Base-by-base conservation (phyloP, 1,284 basidiomycete genomes). In the Singerocomus inundabilis region DNA sequence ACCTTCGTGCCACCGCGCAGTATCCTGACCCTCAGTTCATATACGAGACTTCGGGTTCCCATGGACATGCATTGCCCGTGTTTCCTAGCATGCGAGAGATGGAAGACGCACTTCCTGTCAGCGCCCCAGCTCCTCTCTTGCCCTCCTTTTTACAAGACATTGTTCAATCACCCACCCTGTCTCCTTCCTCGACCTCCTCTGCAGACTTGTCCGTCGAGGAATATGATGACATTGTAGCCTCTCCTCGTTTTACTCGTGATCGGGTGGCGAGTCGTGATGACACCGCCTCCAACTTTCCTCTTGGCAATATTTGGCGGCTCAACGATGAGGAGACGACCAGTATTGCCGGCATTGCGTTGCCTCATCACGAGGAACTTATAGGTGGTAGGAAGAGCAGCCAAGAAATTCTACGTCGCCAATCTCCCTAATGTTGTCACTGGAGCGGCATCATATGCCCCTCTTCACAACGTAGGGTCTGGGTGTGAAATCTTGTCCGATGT, bases 71-170 rank as follows among this genome's bases (percentile, higher is more conserved):
- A 8, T 46, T 54, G 3, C 45, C 59, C 25, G 42, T 52, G 29
- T 70, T 69, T 46, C 66, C 61, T 28, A 51, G 49, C 11, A 57
- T 69, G 58, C 57, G 53, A 50, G 59, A 54, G 16, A 28, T 61
- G 30, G 53, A 46, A n/a, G 49, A 49, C 13, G 39, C 46, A 28
- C 54, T 68, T 16, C 53, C 54, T 28, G 18, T 34, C 26, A 44
- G 40, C 15, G 51, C 55, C 10, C 73, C 77, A 5, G 76, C 73
- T 4, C 66, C 79, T 15, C 72, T 88, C 33, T 72, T 89, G 12
- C 86, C 86, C 2, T 80, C 85, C 5, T 88, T 87, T 72, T 66
- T 89, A 51, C 82, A 85, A 60, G 82, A 88, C 52, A 82, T 88
- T 31, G 77, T 86, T 15, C 79, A 81, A 60, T 79, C 82, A 1